These are phyloP conservation scores for Mortierella sp. DNA, from an alignment of 371 early-diverging fungal genomes.

Conservation along the genomic window DNA sequence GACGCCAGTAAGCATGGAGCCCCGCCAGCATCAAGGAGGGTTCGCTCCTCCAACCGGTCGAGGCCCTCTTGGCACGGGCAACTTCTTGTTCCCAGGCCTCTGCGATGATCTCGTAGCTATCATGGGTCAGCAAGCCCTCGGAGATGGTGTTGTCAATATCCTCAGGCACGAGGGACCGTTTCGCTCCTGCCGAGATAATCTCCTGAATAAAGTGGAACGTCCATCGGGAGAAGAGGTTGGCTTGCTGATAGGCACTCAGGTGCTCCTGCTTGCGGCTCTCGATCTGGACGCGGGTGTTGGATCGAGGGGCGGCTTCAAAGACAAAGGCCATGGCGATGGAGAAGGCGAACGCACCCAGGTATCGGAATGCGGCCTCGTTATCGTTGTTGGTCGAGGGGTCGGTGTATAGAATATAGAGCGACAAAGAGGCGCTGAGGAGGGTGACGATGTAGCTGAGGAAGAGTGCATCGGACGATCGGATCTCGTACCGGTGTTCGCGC, in stretches of 20 bases:
- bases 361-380: not conserved
- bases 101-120: conserved; percentile 7
- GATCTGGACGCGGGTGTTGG: conserved; percentile 21
- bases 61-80: not conserved
- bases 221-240: conserved; percentile 21
- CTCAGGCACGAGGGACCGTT: conserved; percentile 1
- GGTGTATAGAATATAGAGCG: conserved; percentile 13
- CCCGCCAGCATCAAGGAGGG: not conserved
- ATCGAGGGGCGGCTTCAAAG: conserved; percentile 27
- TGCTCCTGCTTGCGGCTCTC: conserved; percentile 9
- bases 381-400: no score
- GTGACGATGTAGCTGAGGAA: conserved; percentile 17
- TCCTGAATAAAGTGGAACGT: conserved; percentile 18
- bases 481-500: conserved; percentile 16
- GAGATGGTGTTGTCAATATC: conserved; percentile 24
- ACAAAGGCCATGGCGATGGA: conserved; percentile 15
- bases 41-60: no score
- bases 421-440: not conserved
- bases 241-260: conserved; percentile 10
- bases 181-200: conserved; percentile 14
- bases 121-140: conserved; percentile 8
- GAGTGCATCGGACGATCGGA: conserved; percentile 27
- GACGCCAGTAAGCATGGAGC: not conserved
- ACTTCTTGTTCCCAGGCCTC: conserved; percentile 3
- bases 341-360: conserved; percentile 6